These are phyloP conservation scores for Colletotrichum plurivorum DNA, from an alignment of 2,329 filamentous ascomycete genomes.

Conservation along the genomic window DNA sequence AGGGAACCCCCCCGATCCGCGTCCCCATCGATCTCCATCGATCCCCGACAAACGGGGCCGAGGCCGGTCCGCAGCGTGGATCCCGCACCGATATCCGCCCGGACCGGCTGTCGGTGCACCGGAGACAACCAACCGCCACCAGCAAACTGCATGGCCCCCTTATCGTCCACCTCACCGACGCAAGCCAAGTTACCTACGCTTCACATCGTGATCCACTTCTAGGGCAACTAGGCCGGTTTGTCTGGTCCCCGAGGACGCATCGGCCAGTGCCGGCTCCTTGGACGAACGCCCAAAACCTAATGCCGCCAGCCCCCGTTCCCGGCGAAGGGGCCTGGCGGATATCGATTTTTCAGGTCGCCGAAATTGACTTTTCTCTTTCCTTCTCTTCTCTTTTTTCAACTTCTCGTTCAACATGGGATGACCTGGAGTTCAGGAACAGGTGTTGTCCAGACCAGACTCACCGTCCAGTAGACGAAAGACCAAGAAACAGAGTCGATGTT, in stretches of 20 bases:
- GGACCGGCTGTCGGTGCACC: conserved; percentile 33
- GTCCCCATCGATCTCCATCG: conserved; percentile 2
- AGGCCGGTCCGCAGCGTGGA: conserved; percentile 18
- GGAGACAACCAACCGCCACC: conserved; percentile 14
- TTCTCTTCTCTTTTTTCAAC: not conserved
- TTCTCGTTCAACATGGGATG: not conserved
- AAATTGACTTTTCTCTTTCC: not conserved
- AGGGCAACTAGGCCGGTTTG: conserved; percentile 20
- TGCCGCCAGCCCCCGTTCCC: conserved; percentile 12
- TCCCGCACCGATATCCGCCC: conserved; percentile 35
- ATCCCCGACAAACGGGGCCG: conserved; percentile 36
- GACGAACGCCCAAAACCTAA: conserved; percentile 7
- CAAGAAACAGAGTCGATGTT: not conserved
- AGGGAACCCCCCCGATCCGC: not conserved
- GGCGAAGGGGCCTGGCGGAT: not conserved
- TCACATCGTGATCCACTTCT: conserved; percentile 17
- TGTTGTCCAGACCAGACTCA: not conserved
- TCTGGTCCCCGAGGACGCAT: conserved; percentile 24
- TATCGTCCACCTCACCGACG: conserved; percentile 17
- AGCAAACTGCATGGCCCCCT: not conserved
- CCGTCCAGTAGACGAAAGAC: not conserved
- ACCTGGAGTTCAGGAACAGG: not conserved
- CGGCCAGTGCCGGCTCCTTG: conserved; percentile 20
- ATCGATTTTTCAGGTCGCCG: conserved; percentile 2
- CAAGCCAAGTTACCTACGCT: conserved; percentile 13